phyloP scores from a whole-genome alignment of 495 filamentous ascomycete species.

The Geoglossum glabrum region DNA sequence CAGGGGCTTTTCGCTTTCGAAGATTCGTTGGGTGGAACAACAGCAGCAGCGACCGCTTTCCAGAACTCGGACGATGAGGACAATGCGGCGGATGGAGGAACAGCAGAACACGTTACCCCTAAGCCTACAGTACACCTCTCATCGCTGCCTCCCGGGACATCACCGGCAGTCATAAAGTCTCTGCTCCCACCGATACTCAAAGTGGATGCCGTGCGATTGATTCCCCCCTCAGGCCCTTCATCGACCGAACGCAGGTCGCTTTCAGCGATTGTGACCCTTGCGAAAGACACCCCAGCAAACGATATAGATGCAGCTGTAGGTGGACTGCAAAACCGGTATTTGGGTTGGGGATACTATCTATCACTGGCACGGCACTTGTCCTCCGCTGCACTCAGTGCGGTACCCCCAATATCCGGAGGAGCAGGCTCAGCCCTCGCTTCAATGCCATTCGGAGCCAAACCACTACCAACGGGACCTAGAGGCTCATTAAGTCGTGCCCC shows the following conservation, averaged over 20 bases:
- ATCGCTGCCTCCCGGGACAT: conserved; percentile 41
- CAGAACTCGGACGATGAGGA: conserved; percentile 31
- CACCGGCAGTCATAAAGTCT: conserved; percentile 50
- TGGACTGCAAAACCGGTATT: conserved; percentile 61
- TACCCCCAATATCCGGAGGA: conserved; percentile 27
- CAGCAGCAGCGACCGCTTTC: conserved; percentile 27
- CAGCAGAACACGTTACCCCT: conserved; percentile 52
- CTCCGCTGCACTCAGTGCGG: conserved; percentile 47
- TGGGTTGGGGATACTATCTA: conserved; percentile 74
- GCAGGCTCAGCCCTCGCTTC: conserved; percentile 30
- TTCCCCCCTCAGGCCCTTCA: conserved; percentile 37
- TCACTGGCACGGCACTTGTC: conserved; percentile 66
- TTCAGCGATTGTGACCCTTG: conserved; percentile 67
- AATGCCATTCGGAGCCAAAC: conserved; percentile 71
- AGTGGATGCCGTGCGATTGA: conserved; percentile 59
- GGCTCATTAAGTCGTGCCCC: conserved; percentile 32
- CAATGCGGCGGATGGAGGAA: conserved; percentile 25
- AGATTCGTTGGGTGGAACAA: conserved; percentile 21
- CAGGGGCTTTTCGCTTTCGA: conserved; percentile 36
- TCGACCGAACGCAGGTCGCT: conserved; percentile 54
- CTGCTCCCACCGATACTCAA: conserved; percentile 45
- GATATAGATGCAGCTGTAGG: conserved; percentile 73
- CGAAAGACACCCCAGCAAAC: conserved; percentile 62
- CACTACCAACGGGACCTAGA: conserved; percentile 27
- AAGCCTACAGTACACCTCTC: conserved; percentile 74